Conservation (phyloP, 345 rosid genomes). For the Cardamine resedifolia region DNA sequence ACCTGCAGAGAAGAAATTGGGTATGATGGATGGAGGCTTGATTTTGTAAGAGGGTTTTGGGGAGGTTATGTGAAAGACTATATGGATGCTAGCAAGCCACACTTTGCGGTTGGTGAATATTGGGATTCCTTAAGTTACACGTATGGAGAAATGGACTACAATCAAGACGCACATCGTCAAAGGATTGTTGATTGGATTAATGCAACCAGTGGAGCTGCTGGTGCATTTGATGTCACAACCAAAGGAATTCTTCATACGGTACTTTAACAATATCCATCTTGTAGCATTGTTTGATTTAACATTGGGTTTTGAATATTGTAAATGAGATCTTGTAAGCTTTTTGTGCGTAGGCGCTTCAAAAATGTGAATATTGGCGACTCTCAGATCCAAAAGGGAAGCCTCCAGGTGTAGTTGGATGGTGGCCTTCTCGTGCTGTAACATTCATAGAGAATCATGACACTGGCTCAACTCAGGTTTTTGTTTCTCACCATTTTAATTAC, state of each 20-base stretch:
- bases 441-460: conserved; percentile 97
- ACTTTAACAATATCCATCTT: conserved; percentile 17
- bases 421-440: conserved; percentile 99
- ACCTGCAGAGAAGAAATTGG: conserved; percentile 85
- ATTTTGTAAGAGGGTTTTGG: conserved; percentile 98
- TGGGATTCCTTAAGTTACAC: conserved; percentile 95
- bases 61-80: conserved; percentile 99
- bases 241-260: conserved; percentile 94
- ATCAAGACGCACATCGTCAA: conserved; percentile 95
- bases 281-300: background rate
- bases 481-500: background rate
- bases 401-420: conserved; percentile 98
- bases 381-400: conserved; percentile 88
- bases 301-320: background rate
- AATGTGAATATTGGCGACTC: conserved; percentile 93
- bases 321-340: background rate
- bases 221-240: conserved; percentile 97
- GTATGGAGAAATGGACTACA: conserved; percentile 86
- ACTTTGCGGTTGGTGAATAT: conserved; percentile 90
- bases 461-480: conserved; percentile 91
- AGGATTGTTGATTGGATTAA: conserved; percentile 92
- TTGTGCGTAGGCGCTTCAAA: conserved; percentile 59
- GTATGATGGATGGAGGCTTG: conserved; percentile 99
- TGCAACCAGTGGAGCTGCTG: conserved; percentile 77
- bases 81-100: conserved; percentile 78